Percentiles rank a stretch among this genome's conserved stretches.
Conservation (phyloP, 2,329 filamentous ascomycete species). For the Clonostachys solani region DNA sequence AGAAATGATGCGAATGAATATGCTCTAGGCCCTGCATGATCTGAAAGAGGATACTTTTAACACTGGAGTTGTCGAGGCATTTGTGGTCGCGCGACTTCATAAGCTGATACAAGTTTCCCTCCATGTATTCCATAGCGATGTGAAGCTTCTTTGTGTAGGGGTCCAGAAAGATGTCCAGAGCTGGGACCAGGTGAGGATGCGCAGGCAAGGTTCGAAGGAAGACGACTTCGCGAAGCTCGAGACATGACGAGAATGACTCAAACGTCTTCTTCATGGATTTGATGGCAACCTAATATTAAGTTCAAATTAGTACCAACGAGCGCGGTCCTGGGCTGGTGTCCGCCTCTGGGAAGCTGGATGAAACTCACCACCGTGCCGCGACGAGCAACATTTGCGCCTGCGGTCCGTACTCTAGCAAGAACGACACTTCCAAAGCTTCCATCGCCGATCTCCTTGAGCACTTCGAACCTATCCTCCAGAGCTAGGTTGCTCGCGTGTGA, state of each 20-base stretch:
- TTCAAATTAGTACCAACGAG: conserved; percentile 1
- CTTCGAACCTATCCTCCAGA: conserved; percentile 92
- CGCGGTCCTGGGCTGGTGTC: too few relatives aligned
- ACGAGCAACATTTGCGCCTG: conserved; percentile 82
- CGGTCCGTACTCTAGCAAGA: conserved; percentile 84
- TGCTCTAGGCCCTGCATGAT: conserved; percentile 95
- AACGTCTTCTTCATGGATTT: conserved; percentile 99
- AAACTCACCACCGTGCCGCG: conserved; percentile 83
- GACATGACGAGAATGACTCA: conserved; percentile 82
- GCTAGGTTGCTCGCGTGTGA: conserved; percentile 52
- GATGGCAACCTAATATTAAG: conserved; percentile 75
- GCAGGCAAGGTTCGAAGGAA: conserved; percentile 85
- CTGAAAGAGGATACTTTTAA: conserved; percentile 97
- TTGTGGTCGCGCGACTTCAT: conserved; percentile 99
- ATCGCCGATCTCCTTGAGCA: conserved; percentile 97
- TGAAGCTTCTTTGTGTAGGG: conserved; percentile 94
- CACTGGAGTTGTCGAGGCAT: conserved; percentile 79
- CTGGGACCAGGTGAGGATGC: conserved; percentile 92
- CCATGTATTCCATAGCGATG: conserved; percentile 99
- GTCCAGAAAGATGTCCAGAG: conserved; percentile 96
- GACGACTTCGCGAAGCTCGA: conserved; percentile 94
- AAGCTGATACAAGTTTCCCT: conserved; percentile 95
- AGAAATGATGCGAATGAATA: conserved; percentile 95
- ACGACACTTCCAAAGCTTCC: conserved; percentile 97
- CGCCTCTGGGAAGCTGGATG: neutral